Conservation (phyloP, 108 stramenopile genomes). For the Discostella pseudostelligera region DNA sequence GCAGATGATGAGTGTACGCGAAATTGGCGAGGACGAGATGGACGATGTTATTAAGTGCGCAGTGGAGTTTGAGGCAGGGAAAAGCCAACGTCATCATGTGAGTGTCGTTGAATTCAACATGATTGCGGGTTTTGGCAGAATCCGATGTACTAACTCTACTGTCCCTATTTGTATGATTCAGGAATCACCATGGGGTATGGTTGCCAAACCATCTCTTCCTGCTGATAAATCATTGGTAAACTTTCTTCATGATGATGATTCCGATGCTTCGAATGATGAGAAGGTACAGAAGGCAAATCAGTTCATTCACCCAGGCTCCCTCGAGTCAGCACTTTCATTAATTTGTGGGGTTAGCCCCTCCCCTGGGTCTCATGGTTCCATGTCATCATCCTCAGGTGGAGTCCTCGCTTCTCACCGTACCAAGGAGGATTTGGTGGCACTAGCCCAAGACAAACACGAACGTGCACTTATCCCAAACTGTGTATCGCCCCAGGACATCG, state of each 20-base stretch:
- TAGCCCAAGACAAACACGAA: slow-evolving; percentile 93
- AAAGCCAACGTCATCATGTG: slow-evolving; percentile 59
- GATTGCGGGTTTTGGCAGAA: not conserved
- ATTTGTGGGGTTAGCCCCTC: slow-evolving; percentile 79
- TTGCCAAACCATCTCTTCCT: slow-evolving; percentile 15
- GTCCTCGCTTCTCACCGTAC: slow-evolving; percentile 56
- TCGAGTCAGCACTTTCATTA: slow-evolving; percentile 74
- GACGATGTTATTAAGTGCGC: slow-evolving; percentile 79
- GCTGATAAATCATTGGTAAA: slow-evolving; percentile 60
- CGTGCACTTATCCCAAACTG: slow-evolving; percentile 82
- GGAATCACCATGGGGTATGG: slow-evolving; percentile 55
- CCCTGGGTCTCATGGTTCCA: slow-evolving; percentile 64
- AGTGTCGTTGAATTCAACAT: slow-evolving; percentile 6
- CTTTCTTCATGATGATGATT: slow-evolving; percentile 29
- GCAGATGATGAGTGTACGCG: slow-evolving; percentile 80
- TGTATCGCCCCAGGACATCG: slow-evolving; percentile 88
- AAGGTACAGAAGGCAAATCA: slow-evolving; percentile 37
- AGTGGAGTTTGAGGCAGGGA: slow-evolving; percentile 84
- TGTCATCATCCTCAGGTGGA: slow-evolving; percentile 41
- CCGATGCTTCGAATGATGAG: slow-evolving; percentile 16
- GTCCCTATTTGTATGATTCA: not conserved
- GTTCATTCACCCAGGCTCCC: slow-evolving; percentile 72
- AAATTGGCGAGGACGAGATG: slow-evolving; percentile 65
- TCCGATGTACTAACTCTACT: not conserved
- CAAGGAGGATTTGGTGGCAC: slow-evolving; percentile 75